Base-by-base conservation (phyloP, 768 basidiomycete genomes). In the Sistotremastrum suecicum region DNA sequence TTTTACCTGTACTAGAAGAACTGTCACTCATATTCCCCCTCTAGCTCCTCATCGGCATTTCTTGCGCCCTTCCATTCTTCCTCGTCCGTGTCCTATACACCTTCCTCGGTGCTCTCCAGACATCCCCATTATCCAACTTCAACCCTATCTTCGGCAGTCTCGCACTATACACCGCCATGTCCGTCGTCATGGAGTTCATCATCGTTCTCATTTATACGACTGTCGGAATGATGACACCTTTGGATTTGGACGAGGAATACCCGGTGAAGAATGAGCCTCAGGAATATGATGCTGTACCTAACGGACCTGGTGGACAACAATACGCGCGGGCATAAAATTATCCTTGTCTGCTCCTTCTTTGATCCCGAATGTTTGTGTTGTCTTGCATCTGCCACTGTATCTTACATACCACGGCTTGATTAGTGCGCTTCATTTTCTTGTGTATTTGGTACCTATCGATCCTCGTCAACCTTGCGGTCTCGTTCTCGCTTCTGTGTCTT, bases 151-250 rank as follows among this genome's bases (percentile, higher is more conserved):
- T 68, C 2, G 78, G 80, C 32, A 59, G 69, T 48, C 80, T 75
- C 76, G 58, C 70, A 42, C 52, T 74, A 51, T 83, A 69, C 56
- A 65, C 82, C 32, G 59, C 70, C 45, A 71, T 83, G 64, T 70
- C 70, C 9, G 63, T 78, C 36, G 49, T 80, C 37, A 75, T 75
- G 73, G 81, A 84, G 59, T 76, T 66, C 52, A 55, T 67, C 35
- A 64, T 71, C 9, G 66, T 67, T 41, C 47, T 65, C 35, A 63
- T 79, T 43, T 83, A 66, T 49, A 47, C 53, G 4, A 39, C 56
- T 34, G 56, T 59, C 0, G 66, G 65, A 31, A 54, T 50, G 29
- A 29, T 48, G n/a, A 34, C 60, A 10, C 60, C 50, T 32, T 46
- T 65, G 45, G 50, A 63, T 31, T 50, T 63, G 51, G 66, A 67